phyloP scores from a whole-genome alignment of 1,284 basidiomycete species.

The Dichomitus squalens region DNA sequence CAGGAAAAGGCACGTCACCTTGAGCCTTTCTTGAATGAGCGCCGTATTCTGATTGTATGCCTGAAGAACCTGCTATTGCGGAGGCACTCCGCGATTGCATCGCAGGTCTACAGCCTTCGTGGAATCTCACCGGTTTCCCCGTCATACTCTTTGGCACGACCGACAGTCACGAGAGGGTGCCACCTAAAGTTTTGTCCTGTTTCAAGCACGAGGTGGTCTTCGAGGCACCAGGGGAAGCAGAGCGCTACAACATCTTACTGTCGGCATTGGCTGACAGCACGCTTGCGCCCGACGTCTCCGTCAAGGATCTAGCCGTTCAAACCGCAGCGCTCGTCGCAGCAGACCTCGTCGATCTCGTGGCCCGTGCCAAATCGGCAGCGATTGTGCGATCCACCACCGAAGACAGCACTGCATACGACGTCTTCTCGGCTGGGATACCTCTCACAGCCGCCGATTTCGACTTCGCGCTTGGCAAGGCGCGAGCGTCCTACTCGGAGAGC shows the following conservation, averaged over 20 bases:
- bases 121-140: constrained; percentile 65
- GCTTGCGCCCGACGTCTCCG: constrained; percentile 80
- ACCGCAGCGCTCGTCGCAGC: constrained; percentile 91
- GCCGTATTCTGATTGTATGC: background rate
- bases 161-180: constrained; percentile 68
- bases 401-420: constrained; percentile 9
- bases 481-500: constrained; percentile 85
- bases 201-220: constrained; percentile 91
- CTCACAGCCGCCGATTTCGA: constrained; percentile 76
- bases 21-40: background rate
- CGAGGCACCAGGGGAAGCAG: constrained; percentile 81
- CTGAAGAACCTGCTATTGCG: constrained; percentile 62
- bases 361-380: constrained; percentile 62
- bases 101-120: constrained; percentile 51
- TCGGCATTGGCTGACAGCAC: constrained; percentile 47
- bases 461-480: constrained; percentile 73
- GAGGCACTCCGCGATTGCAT: constrained; percentile 72
- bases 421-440: constrained; percentile 52
- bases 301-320: constrained; percentile 77
- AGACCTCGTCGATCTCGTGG: constrained; percentile 79
- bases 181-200: constrained; percentile 65
- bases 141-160: constrained; percentile 80
- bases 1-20: constrained; percentile 60
- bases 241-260: constrained; percentile 68
- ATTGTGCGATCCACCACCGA: constrained; percentile 52